These are phyloP conservation scores for Trichoderma atrobrunneum DNA, from an alignment of 2,329 filamentous ascomycete species.

Conservation along the genomic window DNA sequence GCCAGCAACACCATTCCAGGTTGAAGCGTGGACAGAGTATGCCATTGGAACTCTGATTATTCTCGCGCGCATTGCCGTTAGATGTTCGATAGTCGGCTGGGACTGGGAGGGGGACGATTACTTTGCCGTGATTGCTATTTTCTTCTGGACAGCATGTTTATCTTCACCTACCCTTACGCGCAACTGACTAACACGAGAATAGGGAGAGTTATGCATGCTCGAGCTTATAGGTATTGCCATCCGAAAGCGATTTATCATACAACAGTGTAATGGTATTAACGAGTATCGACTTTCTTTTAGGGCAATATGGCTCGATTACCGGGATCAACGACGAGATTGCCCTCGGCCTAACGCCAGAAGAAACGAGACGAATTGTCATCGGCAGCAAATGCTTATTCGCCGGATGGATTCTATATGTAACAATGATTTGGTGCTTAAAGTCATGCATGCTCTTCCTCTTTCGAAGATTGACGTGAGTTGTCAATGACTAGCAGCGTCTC, in stretches of 20 bases:
- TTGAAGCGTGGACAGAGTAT: constrained; percentile 45
- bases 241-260: too few species aligned
- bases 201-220: constrained; percentile 33
- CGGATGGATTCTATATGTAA: constrained; percentile 38
- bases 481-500: background rate
- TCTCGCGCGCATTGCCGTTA: constrained; percentile 38
- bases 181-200: background rate
- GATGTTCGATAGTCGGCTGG: constrained; percentile 39
- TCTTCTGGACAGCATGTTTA: constrained; percentile 39
- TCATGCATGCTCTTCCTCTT: constrained; percentile 40
- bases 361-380: constrained; percentile 22
- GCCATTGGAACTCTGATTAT: constrained; percentile 38
- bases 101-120: constrained; percentile 44
- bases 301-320: constrained; percentile 26
- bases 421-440: constrained; percentile 40
- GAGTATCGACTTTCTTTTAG: constrained; percentile 13
- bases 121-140: constrained; percentile 36
- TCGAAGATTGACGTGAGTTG: constrained; percentile 36
- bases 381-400: constrained; percentile 27
- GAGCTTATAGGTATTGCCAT: constrained; percentile 33
- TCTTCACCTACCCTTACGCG: background rate
- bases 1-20: constrained; percentile 40
- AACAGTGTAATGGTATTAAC: background rate
- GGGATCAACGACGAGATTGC: constrained; percentile 26
- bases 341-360: constrained; percentile 15